These are phyloP conservation scores for Pythium chondricola DNA, from an alignment of 352 stramenopile genomes.

Conservation along the genomic window DNA sequence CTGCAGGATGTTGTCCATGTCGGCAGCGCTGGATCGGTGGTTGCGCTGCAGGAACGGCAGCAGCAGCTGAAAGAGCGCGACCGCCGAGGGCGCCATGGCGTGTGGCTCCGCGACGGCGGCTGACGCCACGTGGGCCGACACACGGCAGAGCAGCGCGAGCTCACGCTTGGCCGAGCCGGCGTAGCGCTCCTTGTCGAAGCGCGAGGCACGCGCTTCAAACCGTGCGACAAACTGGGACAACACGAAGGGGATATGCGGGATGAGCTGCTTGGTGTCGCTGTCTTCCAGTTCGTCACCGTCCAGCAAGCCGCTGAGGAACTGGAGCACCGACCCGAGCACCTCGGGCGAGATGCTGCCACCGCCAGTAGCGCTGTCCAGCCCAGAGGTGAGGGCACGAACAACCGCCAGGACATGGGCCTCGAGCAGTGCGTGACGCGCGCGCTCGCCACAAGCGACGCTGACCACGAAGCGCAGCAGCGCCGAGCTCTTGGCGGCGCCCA, in stretches of 20 bases:
- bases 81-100: constrained; percentile 33
- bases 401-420: constrained; percentile 36
- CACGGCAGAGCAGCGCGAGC: constrained; percentile 69
- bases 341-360: constrained; percentile 58
- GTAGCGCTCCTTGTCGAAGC: constrained; percentile 68
- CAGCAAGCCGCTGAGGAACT: constrained; percentile 76
- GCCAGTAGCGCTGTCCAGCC: constrained; percentile 24
- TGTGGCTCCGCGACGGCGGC: constrained; percentile 12
- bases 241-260: constrained; percentile 75
- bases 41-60: constrained; percentile 81
- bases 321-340: constrained; percentile 61
- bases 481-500: constrained; percentile 71
- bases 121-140: constrained; percentile 55
- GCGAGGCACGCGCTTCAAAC: constrained; percentile 75
- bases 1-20: constrained; percentile 79
- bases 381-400: constrained; percentile 60
- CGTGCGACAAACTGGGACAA: constrained; percentile 73
- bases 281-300: constrained; percentile 55
- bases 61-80: constrained; percentile 81
- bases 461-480: constrained; percentile 74
- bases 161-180: constrained; percentile 79
- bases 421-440: constrained; percentile 32
- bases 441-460: constrained; percentile 38
- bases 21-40: constrained; percentile 58
- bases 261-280: constrained; percentile 19